phyloP scores from a whole-genome alignment of 352 stramenopile genomes.

The Globisporangium rhizosaccharum region DNA sequence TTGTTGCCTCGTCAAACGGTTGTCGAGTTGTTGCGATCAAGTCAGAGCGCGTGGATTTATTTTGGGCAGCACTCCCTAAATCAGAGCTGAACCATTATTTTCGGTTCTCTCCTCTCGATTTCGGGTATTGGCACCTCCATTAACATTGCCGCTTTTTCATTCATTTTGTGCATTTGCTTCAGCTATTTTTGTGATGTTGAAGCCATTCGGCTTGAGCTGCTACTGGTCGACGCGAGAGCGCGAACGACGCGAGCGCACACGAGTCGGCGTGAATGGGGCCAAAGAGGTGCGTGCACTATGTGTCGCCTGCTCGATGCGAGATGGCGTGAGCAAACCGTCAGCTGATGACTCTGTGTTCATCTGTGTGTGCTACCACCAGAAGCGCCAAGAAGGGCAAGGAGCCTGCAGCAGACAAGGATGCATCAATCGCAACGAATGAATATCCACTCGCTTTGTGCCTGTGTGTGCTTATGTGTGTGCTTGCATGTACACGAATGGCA shows the following conservation, averaged over 20 bases:
- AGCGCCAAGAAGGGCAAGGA: conserved; percentile 13
- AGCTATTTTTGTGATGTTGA: too few species aligned
- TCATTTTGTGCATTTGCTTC: too few species aligned
- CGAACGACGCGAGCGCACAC: background rate
- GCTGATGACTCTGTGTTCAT: background rate
- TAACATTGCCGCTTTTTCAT: too few species aligned
- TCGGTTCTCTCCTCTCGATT: too few species aligned
- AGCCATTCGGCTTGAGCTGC: too few species aligned
- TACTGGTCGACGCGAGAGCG: background rate
- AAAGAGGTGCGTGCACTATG: conserved; percentile 22
- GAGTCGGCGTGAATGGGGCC: conserved; percentile 26
- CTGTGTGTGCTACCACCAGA: background rate
- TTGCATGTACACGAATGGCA: background rate
- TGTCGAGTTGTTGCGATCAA: too few species aligned
- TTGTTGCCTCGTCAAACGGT: too few species aligned
- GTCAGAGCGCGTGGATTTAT: too few species aligned
- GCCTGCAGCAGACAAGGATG: conserved; percentile 24
- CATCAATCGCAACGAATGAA: conserved; percentile 66
- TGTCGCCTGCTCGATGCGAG: background rate
- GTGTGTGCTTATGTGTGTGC: background rate
- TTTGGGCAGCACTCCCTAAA: too few species aligned
- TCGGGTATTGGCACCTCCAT: too few species aligned
- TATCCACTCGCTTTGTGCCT: conserved; percentile 33
- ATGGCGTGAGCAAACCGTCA: background rate
- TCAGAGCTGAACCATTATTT: too few species aligned